Percentiles rank a stretch among this genome's conserved stretches.
phyloP scores from a whole-genome alignment of 805 yeast genomes.

The Millerozyma miso region DNA sequence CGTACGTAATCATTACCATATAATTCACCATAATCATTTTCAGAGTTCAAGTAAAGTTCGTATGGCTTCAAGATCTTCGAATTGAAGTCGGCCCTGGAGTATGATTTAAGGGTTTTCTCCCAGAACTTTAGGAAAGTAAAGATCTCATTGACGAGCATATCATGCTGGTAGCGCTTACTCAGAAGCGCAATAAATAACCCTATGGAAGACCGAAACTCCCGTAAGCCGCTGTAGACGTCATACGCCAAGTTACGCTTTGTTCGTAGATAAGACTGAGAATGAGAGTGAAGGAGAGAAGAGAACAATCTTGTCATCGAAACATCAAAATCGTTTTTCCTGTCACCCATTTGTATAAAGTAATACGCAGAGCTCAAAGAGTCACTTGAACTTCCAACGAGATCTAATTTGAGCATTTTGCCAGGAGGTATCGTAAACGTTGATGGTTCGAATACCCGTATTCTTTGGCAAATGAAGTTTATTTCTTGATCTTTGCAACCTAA shows the following conservation, averaged over 20 bases:
- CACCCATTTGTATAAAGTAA: conserved; percentile 56
- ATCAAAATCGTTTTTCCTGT: conserved; percentile 27
- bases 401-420: conserved; percentile 20
- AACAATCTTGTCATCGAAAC: conserved; percentile 44
- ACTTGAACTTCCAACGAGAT: conserved; percentile 28
- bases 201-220: conserved; percentile 46
- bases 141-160: conserved; percentile 39
- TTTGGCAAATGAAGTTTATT: background rate
- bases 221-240: conserved; percentile 52
- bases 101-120: conserved; percentile 24
- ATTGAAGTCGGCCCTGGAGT: conserved; percentile 34
- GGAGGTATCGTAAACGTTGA: conserved; percentile 26
- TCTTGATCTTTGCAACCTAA: conserved; percentile 12
- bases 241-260: conserved; percentile 60
- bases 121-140: conserved; percentile 44
- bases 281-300: conserved; percentile 42
- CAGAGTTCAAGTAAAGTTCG: conserved; percentile 4
- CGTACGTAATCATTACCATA: conserved; percentile 19
- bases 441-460: conserved; percentile 16
- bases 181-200: conserved; percentile 59
- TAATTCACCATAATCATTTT: conserved; percentile 7
- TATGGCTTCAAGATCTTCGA: conserved; percentile 33
- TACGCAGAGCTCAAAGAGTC: conserved; percentile 54
- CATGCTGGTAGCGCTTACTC: conserved; percentile 45
- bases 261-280: conserved; percentile 46